Evolutionary conservation across 2,329 filamentous ascomycete species (phyloP).

Genomic region (Aspergillus sp.): DNA sequence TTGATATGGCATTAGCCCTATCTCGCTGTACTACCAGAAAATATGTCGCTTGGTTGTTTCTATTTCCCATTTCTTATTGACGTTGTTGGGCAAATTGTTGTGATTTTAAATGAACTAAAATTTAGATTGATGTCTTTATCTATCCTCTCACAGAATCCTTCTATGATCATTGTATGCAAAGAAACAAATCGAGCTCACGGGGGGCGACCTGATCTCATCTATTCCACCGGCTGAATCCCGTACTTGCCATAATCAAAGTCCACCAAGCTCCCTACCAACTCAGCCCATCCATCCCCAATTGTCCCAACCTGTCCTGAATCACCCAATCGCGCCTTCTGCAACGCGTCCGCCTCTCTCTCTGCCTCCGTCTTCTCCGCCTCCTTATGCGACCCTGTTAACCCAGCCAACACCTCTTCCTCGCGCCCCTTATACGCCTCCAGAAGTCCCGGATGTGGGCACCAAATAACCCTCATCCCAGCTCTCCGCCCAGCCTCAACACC

Average conservation of each 20-base stretch:
- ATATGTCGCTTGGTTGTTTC: neutral
- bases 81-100: neutral
- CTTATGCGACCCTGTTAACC: constrained; percentile 64
- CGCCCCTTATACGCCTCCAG: constrained; percentile 67
- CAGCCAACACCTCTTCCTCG: constrained; percentile 77
- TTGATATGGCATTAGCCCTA: neutral
- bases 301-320: constrained; percentile 46
- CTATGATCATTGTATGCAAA: neutral
- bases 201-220: too few species aligned
- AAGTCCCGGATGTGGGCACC: constrained; percentile 79
- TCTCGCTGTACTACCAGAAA: neutral
- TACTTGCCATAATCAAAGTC: constrained; percentile 55
- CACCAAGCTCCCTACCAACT: constrained; percentile 48
- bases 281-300: constrained; percentile 56
- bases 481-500: constrained; percentile 85
- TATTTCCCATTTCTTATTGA: neutral
- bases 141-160: neutral
- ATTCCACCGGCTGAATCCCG: constrained; percentile 41
- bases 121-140: neutral
- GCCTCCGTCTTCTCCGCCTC: constrained; percentile 41
- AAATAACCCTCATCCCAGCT: constrained; percentile 90
- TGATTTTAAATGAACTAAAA: neutral
- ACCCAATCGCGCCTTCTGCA: constrained; percentile 31
- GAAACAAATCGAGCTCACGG: neutral
- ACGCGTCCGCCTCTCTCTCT: constrained; percentile 34